A percentile compares a stretch with the other conserved stretches of the same genome.
phyloP scores from a whole-genome alignment of 2,329 filamentous ascomycete genomes.

The Hymenoscyphus scutula region DNA sequence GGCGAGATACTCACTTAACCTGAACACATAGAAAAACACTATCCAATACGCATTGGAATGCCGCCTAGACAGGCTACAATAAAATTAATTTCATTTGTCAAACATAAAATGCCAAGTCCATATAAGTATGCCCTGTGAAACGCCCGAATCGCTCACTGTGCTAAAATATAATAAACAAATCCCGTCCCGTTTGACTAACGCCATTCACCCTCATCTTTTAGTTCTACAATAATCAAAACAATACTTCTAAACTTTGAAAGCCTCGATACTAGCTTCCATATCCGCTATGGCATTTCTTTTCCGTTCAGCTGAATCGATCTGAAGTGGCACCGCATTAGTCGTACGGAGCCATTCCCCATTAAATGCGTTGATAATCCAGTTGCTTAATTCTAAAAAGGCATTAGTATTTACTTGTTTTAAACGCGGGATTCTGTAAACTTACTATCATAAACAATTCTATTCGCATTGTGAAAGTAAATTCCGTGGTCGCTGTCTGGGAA shows the following conservation, averaged over 20 bases:
- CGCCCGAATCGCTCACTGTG: background rate
- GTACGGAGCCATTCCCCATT: slow-evolving; percentile 83
- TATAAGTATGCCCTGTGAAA: background rate
- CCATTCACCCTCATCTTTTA: background rate
- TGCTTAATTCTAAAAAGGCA: slow-evolving; percentile 62
- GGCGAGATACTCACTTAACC: too few relatives aligned
- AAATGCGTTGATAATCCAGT: slow-evolving; percentile 96
- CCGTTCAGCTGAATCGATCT: slow-evolving; percentile 26
- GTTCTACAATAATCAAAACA: background rate
- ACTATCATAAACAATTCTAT: slow-evolving; percentile 91
- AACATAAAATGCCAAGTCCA: background rate
- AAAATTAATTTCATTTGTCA: background rate
- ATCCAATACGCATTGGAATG: background rate
- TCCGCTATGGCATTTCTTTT: background rate
- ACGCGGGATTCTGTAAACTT: slow-evolving; percentile 44
- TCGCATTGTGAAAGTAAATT: slow-evolving; percentile 93
- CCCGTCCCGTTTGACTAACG: background rate
- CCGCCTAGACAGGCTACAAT: background rate
- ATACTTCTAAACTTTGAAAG: background rate
- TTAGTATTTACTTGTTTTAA: slow-evolving; percentile 34
- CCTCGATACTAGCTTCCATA: too few relatives aligned
- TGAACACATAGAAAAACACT: background rate
- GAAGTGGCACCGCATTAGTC: slow-evolving; percentile 33
- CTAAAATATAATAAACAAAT: too few relatives aligned
- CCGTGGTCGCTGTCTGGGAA: slow-evolving; percentile 96